Evolutionary conservation across 164 flowering plant species (phyloP), one percentile per base, ranked within the genome.

Genomic region (Pachysandra terminalis): DNA sequence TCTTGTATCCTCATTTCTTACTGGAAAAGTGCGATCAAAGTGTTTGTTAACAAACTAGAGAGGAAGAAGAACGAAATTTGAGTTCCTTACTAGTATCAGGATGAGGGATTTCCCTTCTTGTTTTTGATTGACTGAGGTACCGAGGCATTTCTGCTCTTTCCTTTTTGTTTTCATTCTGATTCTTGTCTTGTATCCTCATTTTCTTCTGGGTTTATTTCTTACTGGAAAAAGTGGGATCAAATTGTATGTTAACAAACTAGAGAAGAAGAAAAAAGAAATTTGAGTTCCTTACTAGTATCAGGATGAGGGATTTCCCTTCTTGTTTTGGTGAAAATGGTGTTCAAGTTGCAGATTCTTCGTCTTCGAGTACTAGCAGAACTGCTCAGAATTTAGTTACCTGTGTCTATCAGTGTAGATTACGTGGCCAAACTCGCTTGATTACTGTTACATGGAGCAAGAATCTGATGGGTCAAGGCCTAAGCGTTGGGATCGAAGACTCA

Each of bases 91-190:
- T 35, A 41, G 28, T 23, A 22, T 56, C 40, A 78, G 65, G 63
- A 89, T 89, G 95, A 89, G 86, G 65, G 95, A 89, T 75, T 89
- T 86, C 56, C 91, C 89, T n/a, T 84, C 91, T 66, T 89, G 91
- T 76, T 89, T 87, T 72, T 67, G 53, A 48, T 67, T 66, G 65
- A 60, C 72, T 61, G 59, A 68, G 75, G 81, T 74, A n/a, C 65
- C 65, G 51, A 40, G 22, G 23, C 19, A 28, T 27, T 61, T 40
- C 48, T 56, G 56, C 23, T 71, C 66, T 22, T 37, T 10, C 49
- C 52, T n/a, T 24, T 24, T n/a, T 59, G 26, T n/a, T 58, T 54
- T 19, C 13, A 51, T 60, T 26, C 9, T 25, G 15, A 53, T 45
- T 23, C 19, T 35, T 49, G 24, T 48, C 61, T 61, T 58, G 61